Evolutionary conservation across 768 basidiomycete species (phyloP).

Genomic region (Rhizopogon vesiculosus): DNA sequence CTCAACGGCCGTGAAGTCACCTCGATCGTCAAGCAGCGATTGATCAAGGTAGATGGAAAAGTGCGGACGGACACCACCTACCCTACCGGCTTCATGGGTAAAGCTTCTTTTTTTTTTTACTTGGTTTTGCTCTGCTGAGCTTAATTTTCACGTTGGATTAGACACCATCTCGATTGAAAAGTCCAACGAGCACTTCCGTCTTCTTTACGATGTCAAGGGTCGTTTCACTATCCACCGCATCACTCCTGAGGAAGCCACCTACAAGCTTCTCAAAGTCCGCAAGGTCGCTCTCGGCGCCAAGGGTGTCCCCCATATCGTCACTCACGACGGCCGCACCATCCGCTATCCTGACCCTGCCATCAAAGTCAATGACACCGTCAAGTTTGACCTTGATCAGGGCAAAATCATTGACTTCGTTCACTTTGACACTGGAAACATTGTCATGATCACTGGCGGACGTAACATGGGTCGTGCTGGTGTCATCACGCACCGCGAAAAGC

Average conservation of each 20-base stretch:
- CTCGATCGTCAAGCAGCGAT: conserved; percentile 89
- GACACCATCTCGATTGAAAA: conserved; percentile 98
- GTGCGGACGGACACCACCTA: conserved; percentile 97
- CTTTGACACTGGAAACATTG: conserved; percentile 97
- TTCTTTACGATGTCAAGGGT: conserved; percentile 98
- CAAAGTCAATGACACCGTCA: conserved; percentile 96
- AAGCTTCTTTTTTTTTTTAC: conserved; percentile 16
- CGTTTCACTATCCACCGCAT: conserved; percentile 99
- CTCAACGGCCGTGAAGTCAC: conserved; percentile 95
- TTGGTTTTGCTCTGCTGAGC: neutral
- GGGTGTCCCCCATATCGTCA: conserved; percentile 95
- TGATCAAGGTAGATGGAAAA: conserved; percentile 98
- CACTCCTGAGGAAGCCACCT: conserved; percentile 92
- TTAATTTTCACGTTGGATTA: conserved; percentile 23
- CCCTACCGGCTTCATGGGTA: conserved; percentile 97
- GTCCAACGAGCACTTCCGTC: conserved; percentile 98
- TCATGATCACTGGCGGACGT: conserved; percentile 97
- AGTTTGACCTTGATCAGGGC: conserved; percentile 91
- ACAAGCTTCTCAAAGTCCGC: conserved; percentile 95
- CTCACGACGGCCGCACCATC: conserved; percentile 99
- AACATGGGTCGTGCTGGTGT: conserved; percentile 99
- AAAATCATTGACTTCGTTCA: conserved; percentile 92
- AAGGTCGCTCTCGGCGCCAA: conserved; percentile 88
- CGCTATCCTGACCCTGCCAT: conserved; percentile 97
- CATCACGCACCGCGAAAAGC: conserved; percentile 95